Evolutionary conservation across 2,329 filamentous ascomycete genomes (phyloP), one percentile per base, ranked within the genome.

Genomic region (Colletotrichum horii): DNA sequence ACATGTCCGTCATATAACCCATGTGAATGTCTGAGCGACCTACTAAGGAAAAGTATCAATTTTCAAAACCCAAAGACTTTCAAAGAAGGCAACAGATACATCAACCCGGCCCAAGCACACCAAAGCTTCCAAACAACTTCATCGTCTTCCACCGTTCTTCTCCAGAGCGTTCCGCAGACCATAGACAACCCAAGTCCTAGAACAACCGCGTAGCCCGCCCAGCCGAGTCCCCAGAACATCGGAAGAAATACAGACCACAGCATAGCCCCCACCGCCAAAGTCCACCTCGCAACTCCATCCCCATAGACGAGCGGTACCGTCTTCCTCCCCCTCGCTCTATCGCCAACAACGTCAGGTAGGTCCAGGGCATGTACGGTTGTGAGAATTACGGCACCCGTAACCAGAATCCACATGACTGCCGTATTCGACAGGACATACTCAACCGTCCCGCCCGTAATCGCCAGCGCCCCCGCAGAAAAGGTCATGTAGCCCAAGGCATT

Each of bases 231-330:
- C 66, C 66, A 68, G 12, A 58, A 60, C 2, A 36, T 34, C 14
- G 66, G 66, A 19, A 68, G 32, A 1, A 12, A 5, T 3, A 43
- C 24, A 16, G 66, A 68, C 66, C 66, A 68, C 2, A 28, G 2
- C 16, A 36, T 8, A 8, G 30, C 55, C 2, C 70, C 36, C 5
- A 22, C 3, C 6, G 22, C 65, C 5, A 72, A 55, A 24, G 55
- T 72, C 34, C 12, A 22, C 19, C 70, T 34, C 55, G 70, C 65
- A 2, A 28, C 16, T 6, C 3, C 19, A 2, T 72, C 55, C 1
- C 70, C 70, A 1, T 30, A 61, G 3, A 72, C 64, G 3, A 72
- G 52, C 36, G 70, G 70, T 8, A 72, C 61, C 15, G 70, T 72
- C 36, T 68, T 34, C 36, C 70, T 48, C 2, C 65, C 64, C 2